Conservation (phyloP, 441 rosid species). For the Syzygium syzygioides region DNA sequence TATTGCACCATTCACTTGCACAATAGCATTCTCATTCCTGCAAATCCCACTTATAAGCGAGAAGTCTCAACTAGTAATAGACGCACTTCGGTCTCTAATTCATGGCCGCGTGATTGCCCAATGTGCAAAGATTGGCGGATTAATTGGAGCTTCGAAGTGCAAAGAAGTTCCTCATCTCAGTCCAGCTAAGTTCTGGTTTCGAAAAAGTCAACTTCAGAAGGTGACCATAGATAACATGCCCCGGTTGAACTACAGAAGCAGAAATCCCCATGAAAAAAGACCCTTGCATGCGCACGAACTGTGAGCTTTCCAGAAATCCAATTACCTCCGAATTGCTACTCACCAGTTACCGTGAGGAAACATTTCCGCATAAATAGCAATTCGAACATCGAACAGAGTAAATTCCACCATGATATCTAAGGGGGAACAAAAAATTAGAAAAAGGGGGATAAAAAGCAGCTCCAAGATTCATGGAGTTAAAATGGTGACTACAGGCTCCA, state of each 20-base stretch:
- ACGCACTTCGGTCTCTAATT: not conserved
- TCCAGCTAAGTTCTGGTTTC: not conserved
- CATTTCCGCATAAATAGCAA: not conserved
- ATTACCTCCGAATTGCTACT: not conserved
- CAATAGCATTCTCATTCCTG: not conserved
- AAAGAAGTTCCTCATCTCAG: not conserved
- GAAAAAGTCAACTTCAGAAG: not conserved
- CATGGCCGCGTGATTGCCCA: not conserved
- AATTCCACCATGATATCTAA: not conserved
- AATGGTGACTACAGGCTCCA: not conserved
- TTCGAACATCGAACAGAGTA: not conserved
- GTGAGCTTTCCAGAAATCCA: not conserved
- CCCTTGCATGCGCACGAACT: not conserved
- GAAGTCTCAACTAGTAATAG: not conserved
- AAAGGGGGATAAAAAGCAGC: not conserved
- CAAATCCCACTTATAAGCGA: not conserved
- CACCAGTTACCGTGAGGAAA: not conserved
- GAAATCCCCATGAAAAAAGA: not conserved
- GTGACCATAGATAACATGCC: not conserved
- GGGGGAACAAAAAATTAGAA: not conserved
- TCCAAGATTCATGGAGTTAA: not conserved
- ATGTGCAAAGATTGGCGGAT: not conserved
- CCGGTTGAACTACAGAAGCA: not conserved
- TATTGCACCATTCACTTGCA: not conserved
- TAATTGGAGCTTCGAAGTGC: not conserved